A percentile compares a stretch with the other conserved stretches of the same genome.
Conservation (phyloP, 2,329 filamentous ascomycete species). For the Amauroascus niger region DNA sequence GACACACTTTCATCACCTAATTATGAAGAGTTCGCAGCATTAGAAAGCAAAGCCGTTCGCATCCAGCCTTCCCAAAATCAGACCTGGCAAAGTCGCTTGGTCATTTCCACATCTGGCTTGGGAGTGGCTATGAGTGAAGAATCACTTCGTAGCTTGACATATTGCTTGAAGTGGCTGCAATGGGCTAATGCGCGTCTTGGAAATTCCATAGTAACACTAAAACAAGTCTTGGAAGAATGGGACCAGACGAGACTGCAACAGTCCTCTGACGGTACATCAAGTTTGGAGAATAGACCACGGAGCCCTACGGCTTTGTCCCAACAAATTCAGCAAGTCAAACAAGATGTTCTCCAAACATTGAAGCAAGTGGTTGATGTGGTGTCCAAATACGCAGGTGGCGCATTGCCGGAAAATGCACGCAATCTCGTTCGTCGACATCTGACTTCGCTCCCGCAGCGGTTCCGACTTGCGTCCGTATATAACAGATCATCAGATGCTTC, state of each 20-base stretch:
- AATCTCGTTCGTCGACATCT: slow-evolving; percentile 75
- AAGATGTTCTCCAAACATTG: slow-evolving; percentile 66
- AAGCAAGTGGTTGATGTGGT: slow-evolving; percentile 76
- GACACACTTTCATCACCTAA: slow-evolving; percentile 66
- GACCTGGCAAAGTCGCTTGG: slow-evolving; percentile 70
- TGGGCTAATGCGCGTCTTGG: slow-evolving; percentile 75
- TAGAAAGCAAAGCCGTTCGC: slow-evolving; percentile 22
- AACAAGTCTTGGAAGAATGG: slow-evolving; percentile 68
- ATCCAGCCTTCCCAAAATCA: slow-evolving; percentile 24
- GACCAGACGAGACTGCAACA: slow-evolving; percentile 46
- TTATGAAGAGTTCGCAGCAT: slow-evolving; percentile 53
- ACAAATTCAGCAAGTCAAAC: slow-evolving; percentile 55
- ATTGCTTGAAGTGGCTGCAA: slow-evolving; percentile 69
- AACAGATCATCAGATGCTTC: slow-evolving; percentile 29
- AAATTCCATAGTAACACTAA: slow-evolving; percentile 63
- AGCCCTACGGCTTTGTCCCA: slow-evolving; percentile 42
- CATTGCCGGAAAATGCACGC: slow-evolving; percentile 78
- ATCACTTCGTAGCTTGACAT: slow-evolving; percentile 72
- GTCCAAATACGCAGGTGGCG: slow-evolving; percentile 81
- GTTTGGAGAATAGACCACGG: slow-evolving; percentile 19
- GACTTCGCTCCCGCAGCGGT: slow-evolving; percentile 72
- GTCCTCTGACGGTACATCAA: slow-evolving; percentile 18
- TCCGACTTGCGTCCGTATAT: slow-evolving; percentile 57
- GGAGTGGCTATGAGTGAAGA: slow-evolving; percentile 87
- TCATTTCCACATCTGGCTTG: slow-evolving; percentile 82